phyloP scores from a whole-genome alignment of 345 rosid genomes.

The Eucalyptus albens region DNA sequence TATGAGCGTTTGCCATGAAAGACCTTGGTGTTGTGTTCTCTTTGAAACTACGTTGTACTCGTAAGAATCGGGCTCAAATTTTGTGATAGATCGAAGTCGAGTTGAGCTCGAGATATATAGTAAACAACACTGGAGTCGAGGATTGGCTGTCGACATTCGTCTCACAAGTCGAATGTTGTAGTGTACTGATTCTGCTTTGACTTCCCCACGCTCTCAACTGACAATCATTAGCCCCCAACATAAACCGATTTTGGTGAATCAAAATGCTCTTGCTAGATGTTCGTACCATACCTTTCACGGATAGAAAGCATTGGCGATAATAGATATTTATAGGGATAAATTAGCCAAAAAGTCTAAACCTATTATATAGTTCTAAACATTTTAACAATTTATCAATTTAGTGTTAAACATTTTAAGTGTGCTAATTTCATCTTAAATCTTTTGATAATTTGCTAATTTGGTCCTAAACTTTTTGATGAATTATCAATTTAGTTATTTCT shows the following conservation, averaged over 20 bases:
- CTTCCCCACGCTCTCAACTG: too few relatives aligned
- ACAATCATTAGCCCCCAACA: not conserved
- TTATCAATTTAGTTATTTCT: rapidly evolving
- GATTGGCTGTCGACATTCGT: not conserved
- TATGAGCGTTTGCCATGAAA: not conserved
- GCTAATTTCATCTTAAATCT: too few relatives aligned
- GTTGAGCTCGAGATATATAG: not conserved
- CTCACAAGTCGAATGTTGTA: too few relatives aligned
- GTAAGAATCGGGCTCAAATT: not conserved
- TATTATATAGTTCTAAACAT: too few relatives aligned
- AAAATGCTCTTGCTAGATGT: not conserved
- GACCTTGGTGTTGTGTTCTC: not conserved
- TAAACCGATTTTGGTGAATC: not conserved
- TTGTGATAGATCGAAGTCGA: not conserved
- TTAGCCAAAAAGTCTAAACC: too few relatives aligned
- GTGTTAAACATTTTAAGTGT: too few relatives aligned
- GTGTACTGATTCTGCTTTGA: too few relatives aligned
- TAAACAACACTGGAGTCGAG: not conserved
- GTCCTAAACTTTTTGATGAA: rapidly evolving
- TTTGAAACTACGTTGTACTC: not conserved
- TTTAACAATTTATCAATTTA: too few relatives aligned
- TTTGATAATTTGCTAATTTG: too few relatives aligned
- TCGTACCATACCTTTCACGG: not conserved
- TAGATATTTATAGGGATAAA: too few relatives aligned
- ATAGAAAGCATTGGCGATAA: not conserved